Percentiles rank a stretch among this genome's conserved stretches.
phyloP scores from a whole-genome alignment of 768 basidiomycete species.

The Agaricus sinodeliciosus region DNA sequence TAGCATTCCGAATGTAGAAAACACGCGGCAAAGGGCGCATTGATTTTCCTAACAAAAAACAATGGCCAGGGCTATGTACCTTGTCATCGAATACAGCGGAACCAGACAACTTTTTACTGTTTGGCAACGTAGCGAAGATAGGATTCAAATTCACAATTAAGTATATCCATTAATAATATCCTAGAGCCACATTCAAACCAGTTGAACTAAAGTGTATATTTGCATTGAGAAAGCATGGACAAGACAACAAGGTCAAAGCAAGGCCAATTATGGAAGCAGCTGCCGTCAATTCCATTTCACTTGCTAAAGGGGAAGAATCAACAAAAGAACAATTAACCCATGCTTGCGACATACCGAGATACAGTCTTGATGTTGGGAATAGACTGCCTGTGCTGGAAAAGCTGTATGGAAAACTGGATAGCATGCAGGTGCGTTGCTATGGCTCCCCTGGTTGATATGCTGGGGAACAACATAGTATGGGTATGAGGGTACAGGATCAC shows the following conservation, averaged over 20 bases:
- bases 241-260: not conserved
- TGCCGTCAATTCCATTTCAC: constrained; percentile 9
- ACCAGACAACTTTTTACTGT: too few relatives aligned
- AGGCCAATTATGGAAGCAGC: not conserved
- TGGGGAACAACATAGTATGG: constrained; percentile 38
- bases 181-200: too few relatives aligned
- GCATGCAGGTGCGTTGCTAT: not conserved
- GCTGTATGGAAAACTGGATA: constrained; percentile 8
- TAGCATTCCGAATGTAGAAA: too few relatives aligned
- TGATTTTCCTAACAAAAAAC: too few relatives aligned
- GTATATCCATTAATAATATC: too few relatives aligned
- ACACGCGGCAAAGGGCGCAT: too few relatives aligned
- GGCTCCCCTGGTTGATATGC: constrained; percentile 13
- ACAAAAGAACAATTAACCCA: too few relatives aligned
- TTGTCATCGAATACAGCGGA: too few relatives aligned
- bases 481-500: constrained; percentile 44
- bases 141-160: too few relatives aligned
- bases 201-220: not conserved
- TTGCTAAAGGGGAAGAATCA: constrained; percentile 13
- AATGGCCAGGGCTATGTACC: too few relatives aligned
- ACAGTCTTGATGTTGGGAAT: constrained; percentile 21
- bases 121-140: too few relatives aligned
- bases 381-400: constrained; percentile 6
- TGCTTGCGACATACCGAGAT: constrained; percentile 23
- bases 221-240: constrained; percentile 6